These are phyloP conservation scores for Clavariopsis aquatica DNA, from an alignment of 495 filamentous ascomycete genomes.

Conservation along the genomic window DNA sequence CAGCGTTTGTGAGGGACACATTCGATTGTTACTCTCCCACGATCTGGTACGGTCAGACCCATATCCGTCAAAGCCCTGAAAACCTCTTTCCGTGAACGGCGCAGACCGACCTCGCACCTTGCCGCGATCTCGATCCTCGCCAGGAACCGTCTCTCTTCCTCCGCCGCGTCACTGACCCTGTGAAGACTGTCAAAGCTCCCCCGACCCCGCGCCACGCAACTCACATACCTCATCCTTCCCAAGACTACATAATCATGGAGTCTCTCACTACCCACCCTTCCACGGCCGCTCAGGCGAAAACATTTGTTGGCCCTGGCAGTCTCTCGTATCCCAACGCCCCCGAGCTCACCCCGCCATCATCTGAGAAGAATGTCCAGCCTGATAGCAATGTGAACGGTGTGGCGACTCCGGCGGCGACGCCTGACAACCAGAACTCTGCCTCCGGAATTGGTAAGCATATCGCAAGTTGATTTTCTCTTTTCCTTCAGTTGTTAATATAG, in stretches of 20 bases:
- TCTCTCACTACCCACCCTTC: conserved; percentile 85
- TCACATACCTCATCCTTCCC: background rate
- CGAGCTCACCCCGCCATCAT: conserved; percentile 76
- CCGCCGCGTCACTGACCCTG: conserved; percentile 2
- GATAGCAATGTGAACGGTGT: conserved; percentile 71
- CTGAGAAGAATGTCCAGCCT: conserved; percentile 60
- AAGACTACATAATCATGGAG: conserved; percentile 64
- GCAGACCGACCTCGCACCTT: conserved; percentile 18
- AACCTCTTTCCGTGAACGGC: background rate
- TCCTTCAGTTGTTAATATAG: conserved; percentile 9
- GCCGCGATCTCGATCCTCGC: conserved; percentile 15
- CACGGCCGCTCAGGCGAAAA: conserved; percentile 84
- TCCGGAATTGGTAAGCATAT: conserved; percentile 64
- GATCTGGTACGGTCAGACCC: conserved; percentile 56
- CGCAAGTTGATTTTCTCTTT: background rate
- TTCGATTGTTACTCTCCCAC: conserved; percentile 97
- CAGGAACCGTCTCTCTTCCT: conserved; percentile 1
- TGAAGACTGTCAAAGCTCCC: conserved; percentile 4
- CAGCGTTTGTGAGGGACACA: conserved; percentile 76
- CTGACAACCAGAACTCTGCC: conserved; percentile 73
- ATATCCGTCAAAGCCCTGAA: background rate
- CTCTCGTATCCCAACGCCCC: conserved; percentile 83
- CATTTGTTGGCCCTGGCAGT: conserved; percentile 58
- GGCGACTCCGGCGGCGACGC: conserved; percentile 93
- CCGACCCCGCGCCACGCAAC: conserved; percentile 6